Base-by-base conservation (phyloP, 2,329 filamentous ascomycete genomes). In the Pseudophaeomoniella oleicola region DNA sequence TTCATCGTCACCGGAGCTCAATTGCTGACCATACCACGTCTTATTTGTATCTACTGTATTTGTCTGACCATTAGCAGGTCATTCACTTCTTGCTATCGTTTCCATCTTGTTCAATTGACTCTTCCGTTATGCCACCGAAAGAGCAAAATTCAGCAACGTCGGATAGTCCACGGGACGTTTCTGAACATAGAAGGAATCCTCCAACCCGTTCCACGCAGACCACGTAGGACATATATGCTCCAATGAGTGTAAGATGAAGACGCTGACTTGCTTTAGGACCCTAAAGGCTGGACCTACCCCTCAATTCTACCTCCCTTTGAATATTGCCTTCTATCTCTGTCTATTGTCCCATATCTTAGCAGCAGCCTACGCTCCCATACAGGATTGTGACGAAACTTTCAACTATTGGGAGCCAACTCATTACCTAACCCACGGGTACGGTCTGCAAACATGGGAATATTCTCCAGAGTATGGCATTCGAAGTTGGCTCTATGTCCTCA, bases 361-460 rank as follows among this genome's bases (percentile, higher is more conserved):
- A 4, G 90, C 88, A 9, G 51, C 81, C 19, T 88, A 79, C 55
- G 78, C 86, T 2, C 90, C 90, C 0, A 94, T 98, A 45, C 87
- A 94, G 56, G 90, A 98, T 59, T 98, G 90, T 55, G 90, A 98
- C 50, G 90, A 98, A 64, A 88, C 88, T 9, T 98, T 93, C 71
- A 98, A 98, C 57, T 98, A 94, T 66, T 98, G 88, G 86, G 90
- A 98, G 51, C 88, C 90, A 0, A 77, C 87, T 0, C 90, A 98
- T 59, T 98, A 94, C 58, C 71, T 98, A 17, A 81, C 77, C 40
- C 86, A 94, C 64, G 83, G 84, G 49, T 88, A 93, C 52, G 90
- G 88, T 29, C 68, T 94, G 35, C 87, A 98, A 63, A 98, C 90
- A 1, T 98, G 90, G 90, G 90, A 98, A 59, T 98, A 96, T 60